Percentiles rank a stretch among this genome's conserved stretches.
Conservation (phyloP, 371 early-diverging fungal genomes). For the Fennellomyces sp. region DNA sequence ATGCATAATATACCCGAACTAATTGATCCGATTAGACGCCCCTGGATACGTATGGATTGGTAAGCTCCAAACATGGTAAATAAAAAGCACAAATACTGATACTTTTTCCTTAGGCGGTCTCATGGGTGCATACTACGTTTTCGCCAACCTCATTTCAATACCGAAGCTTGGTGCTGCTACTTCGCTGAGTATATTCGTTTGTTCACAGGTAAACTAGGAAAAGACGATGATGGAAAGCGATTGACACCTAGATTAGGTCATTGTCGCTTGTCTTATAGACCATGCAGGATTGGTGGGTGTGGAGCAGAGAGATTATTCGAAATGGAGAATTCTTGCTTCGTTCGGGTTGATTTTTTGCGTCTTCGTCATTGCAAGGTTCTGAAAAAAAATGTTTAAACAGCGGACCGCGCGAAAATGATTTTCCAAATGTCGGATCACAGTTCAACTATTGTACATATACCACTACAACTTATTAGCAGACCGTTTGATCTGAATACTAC, state of each 20-base stretch:
- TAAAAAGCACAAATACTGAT: neutral
- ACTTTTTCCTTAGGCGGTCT: slow-evolving; percentile 38
- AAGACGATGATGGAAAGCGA: neutral
- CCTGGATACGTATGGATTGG: slow-evolving; percentile 41
- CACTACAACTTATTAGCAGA: too few relatives aligned
- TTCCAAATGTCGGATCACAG: too few relatives aligned
- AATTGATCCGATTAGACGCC: slow-evolving; percentile 24
- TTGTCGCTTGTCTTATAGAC: slow-evolving; percentile 30
- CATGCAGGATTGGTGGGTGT: slow-evolving; percentile 25
- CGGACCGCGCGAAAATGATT: neutral
- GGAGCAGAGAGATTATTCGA: slow-evolving; percentile 35
- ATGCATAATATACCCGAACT: neutral
- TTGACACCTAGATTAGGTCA: slow-evolving; percentile 20
- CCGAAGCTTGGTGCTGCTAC: slow-evolving; percentile 35
- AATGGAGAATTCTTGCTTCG: slow-evolving; percentile 55
- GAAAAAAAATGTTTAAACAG: neutral
- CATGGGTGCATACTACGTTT: slow-evolving; percentile 28
- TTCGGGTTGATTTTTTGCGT: slow-evolving; percentile 53
- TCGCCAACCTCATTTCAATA: slow-evolving; percentile 30
- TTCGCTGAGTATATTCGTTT: slow-evolving; percentile 35
- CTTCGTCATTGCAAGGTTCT: slow-evolving; percentile 36
- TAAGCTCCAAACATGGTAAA: slow-evolving; percentile 2
- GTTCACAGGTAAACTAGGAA: slow-evolving; percentile 24
- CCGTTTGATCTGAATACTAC: too few relatives aligned
- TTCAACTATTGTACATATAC: too few relatives aligned